Percentiles rank a stretch among this genome's conserved stretches.
Conservation (phyloP, 2,329 filamentous ascomycete genomes). For the Clonostachys rosea region DNA sequence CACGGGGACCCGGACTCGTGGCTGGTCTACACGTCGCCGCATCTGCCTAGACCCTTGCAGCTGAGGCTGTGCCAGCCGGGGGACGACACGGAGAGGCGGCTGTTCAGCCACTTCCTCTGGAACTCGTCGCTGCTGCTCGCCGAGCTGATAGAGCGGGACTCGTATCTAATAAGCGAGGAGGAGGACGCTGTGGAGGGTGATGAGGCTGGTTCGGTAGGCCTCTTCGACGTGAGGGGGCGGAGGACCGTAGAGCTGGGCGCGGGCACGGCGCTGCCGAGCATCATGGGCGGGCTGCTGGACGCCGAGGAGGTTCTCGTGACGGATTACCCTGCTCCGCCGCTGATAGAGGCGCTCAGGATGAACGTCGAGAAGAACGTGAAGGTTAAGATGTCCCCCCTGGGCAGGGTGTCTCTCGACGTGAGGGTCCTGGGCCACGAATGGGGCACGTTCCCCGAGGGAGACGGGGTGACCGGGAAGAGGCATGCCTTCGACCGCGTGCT, state of each 20-base stretch:
- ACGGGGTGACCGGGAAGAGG: conserved; percentile 4
- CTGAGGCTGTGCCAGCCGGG: conserved; percentile 42
- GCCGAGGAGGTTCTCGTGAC: conserved; percentile 51
- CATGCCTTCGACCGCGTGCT: conserved; percentile 56
- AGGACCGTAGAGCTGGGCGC: conserved; percentile 62
- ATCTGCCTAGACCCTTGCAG: conserved; percentile 36
- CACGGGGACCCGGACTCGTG: conserved; percentile 58
- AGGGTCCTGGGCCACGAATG: not conserved
- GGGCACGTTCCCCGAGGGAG: not conserved
- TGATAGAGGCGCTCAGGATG: conserved; percentile 51
- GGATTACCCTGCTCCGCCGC: conserved; percentile 61
- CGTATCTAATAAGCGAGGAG: conserved; percentile 18
- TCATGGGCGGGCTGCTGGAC: conserved; percentile 42
- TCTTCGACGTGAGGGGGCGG: conserved; percentile 45
- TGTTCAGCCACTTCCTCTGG: conserved; percentile 73
- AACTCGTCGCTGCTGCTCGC: conserved; percentile 56
- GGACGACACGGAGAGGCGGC: conserved; percentile 45
- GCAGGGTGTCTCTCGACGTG: not conserved
- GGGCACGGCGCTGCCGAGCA: conserved; percentile 52
- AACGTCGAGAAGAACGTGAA: conserved; percentile 53
- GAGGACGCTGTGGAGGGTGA: not conserved
- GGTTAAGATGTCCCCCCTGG: conserved; percentile 19
- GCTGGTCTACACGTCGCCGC: conserved; percentile 54
- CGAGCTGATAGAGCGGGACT: conserved; percentile 48
- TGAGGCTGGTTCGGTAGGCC: not conserved